Base-by-base conservation (phyloP, 768 basidiomycete species). In the Auricularia cornea region DNA sequence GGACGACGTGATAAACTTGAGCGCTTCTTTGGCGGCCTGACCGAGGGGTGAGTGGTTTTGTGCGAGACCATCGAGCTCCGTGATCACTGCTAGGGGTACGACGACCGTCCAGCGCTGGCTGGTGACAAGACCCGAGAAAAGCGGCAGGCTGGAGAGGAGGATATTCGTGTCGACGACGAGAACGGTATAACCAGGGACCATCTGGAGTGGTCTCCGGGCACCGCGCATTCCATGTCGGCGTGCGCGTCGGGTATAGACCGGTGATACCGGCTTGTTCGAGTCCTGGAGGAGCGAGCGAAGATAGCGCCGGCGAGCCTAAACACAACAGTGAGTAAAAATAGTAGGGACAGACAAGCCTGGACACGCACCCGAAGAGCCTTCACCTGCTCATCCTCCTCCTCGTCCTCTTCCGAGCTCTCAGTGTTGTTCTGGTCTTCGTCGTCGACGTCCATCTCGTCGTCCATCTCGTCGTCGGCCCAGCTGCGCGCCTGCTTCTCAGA, bases 141-240 rank as follows among this genome's bases (percentile, higher is more conserved):
- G 78, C 0, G 85, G 73, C 3, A 98, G 79, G 0, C 92, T 93
- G 0, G 92, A 89, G 18, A 98, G 81, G 0, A 99, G 79, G 62
- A 98, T 91, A 76, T 98, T 98, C 59, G 96, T 98, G 75, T 98
- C 96, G 70, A 96, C 79, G 31, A 99, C 88, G 63, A 99, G 87
- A 54, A 89, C 79, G 12, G 93, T 93, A 75, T 94, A 97, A 2
- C 96, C 96, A 3, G 91, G 82, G 5, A 90, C 77, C 67, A 93
- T 83, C 59, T 78, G 76, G 20, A 90, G 72, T 10, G 76, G 73
- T 14, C 80, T 76, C 16, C 73, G 80, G 4, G 73, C 71, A 26
- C 71, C 72, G 31, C 69, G 65, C 20, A 71, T 66, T 63, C 72
- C 73, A 32, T 72, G 69, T 41, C 71, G 40, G 62, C 66, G 64